Evolutionary conservation across 495 filamentous ascomycete genomes (phyloP).

Genomic region (Cenococcum geophilum): DNA sequence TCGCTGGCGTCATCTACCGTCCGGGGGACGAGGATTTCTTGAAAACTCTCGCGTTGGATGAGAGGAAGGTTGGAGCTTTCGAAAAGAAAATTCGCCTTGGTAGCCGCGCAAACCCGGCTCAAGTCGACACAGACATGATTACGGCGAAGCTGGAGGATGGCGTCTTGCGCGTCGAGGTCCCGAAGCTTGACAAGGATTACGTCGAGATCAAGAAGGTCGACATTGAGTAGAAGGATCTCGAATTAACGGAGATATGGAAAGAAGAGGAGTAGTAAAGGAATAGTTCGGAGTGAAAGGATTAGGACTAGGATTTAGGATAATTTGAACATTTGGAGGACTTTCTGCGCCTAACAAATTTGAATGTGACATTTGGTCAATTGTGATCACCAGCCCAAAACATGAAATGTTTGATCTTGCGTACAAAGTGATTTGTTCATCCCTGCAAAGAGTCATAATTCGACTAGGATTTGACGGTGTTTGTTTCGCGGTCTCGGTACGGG

Average conservation of each 20-base stretch:
- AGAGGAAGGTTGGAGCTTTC: slow-evolving; percentile 65
- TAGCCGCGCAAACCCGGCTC: slow-evolving; percentile 49
- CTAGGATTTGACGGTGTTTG: no score
- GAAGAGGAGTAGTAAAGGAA: not conserved
- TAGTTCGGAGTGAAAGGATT: no score
- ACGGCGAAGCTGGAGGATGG: slow-evolving; percentile 65
- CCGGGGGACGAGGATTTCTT: slow-evolving; percentile 67
- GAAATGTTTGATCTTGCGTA: no score
- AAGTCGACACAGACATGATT: slow-evolving; percentile 59
- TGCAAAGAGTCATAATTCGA: no score
- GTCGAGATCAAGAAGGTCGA: slow-evolving; percentile 57
- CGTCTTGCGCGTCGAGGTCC: slow-evolving; percentile 54
- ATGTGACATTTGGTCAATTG: no score
- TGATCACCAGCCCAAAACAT: no score
- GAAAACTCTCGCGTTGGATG: slow-evolving; percentile 55
- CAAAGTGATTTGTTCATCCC: no score
- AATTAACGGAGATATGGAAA: not conserved
- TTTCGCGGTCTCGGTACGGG: not conserved
- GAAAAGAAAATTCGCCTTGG: slow-evolving; percentile 61
- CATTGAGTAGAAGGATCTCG: slow-evolving; percentile 41
- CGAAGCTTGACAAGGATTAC: slow-evolving; percentile 58
- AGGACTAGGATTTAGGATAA: no score
- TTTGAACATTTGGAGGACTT: no score
- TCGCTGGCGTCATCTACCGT: slow-evolving; percentile 66
- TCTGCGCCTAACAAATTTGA: no score